Percentiles rank a stretch among this genome's conserved stretches.
Conservation (phyloP, 2,329 filamentous ascomycete genomes). For the Balansia obtecta region DNA sequence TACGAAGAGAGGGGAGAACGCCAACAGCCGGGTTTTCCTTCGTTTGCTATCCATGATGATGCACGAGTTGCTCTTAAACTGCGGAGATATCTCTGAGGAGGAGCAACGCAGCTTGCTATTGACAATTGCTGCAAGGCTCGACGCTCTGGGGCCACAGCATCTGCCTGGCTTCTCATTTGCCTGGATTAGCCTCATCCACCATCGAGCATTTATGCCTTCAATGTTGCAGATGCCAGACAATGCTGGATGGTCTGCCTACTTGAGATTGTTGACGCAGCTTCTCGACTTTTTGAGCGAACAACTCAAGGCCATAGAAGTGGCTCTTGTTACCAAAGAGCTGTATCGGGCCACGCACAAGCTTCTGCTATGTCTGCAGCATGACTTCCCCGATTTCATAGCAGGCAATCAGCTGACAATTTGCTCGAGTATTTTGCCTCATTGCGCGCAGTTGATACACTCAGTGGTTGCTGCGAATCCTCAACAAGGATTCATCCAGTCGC, state of each 20-base stretch:
- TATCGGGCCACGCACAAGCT: conserved; percentile 78
- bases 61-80: conserved; percentile 53
- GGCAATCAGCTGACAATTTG: conserved; percentile 77
- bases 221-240: conserved; percentile 57
- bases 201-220: conserved; percentile 71
- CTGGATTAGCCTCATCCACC: conserved; percentile 73
- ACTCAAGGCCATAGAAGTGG: conserved; percentile 59
- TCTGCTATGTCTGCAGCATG: conserved; percentile 76
- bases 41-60: conserved; percentile 75
- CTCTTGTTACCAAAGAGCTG: conserved; percentile 62
- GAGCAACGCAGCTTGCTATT: conserved; percentile 60
- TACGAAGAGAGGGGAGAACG: conserved; percentile 63
- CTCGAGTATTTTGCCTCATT: conserved; percentile 69
- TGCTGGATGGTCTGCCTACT: conserved; percentile 64
- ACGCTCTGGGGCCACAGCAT: conserved; percentile 61
- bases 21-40: conserved; percentile 86
- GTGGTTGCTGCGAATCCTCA: conserved; percentile 75
- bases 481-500: conserved; percentile 49
- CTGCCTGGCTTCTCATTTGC: conserved; percentile 75
- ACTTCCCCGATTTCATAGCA: conserved; percentile 86
- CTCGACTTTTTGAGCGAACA: conserved; percentile 67
- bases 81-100: conserved; percentile 43
- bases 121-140: conserved; percentile 57
- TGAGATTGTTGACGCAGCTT: conserved; percentile 59
- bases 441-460: conserved; percentile 78